A percentile compares a stretch with the other conserved stretches of the same genome.
Conservation (phyloP, 345 rosid species). For the Gossypioides kirkii region DNA sequence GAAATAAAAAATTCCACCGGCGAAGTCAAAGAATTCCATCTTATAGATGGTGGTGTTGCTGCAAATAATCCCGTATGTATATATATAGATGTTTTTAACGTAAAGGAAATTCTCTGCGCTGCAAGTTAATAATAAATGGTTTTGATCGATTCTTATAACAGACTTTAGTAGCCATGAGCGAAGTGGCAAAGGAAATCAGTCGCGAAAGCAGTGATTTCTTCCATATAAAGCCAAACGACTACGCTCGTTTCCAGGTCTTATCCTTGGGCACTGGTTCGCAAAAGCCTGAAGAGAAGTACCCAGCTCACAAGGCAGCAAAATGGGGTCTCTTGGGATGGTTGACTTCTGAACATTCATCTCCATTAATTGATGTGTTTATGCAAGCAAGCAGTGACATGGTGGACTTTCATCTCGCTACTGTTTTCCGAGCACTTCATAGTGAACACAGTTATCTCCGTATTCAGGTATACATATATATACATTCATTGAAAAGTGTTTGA, state of each 20-base stretch:
- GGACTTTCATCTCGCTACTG: slow-evolving; percentile 38
- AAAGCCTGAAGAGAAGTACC: slow-evolving; percentile 35
- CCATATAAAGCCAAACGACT: slow-evolving; percentile 28
- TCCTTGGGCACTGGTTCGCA: slow-evolving; percentile 54
- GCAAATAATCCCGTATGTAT: slow-evolving; percentile 65
- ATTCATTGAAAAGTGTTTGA: background rate
- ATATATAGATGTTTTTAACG: no score
- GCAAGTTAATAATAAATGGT: background rate
- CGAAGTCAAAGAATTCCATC: slow-evolving; percentile 30
- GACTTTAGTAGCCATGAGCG: slow-evolving; percentile 33
- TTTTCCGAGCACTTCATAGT: slow-evolving; percentile 36
- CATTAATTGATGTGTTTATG: slow-evolving; percentile 48
- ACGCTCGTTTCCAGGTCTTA: slow-evolving; percentile 37
- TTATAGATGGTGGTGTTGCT: slow-evolving; percentile 71
- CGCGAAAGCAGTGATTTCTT: slow-evolving; percentile 18
- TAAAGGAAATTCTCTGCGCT: background rate
- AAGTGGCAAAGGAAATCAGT: slow-evolving; percentile 35
- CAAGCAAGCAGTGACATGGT: slow-evolving; percentile 66
- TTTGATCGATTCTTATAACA: background rate
- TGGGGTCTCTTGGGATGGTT: slow-evolving; percentile 75
- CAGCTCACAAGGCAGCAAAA: slow-evolving; percentile 41
- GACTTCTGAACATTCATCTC: slow-evolving; percentile 38
- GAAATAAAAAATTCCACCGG: slow-evolving; percentile 22
- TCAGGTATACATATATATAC: slow-evolving; percentile 24
- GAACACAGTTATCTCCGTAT: slow-evolving; percentile 37